Percentiles rank a stretch among this genome's conserved stretches.
These are phyloP conservation scores for Pythium dissimile DNA, from an alignment of 352 stramenopile genomes.

Conservation along the genomic window DNA sequence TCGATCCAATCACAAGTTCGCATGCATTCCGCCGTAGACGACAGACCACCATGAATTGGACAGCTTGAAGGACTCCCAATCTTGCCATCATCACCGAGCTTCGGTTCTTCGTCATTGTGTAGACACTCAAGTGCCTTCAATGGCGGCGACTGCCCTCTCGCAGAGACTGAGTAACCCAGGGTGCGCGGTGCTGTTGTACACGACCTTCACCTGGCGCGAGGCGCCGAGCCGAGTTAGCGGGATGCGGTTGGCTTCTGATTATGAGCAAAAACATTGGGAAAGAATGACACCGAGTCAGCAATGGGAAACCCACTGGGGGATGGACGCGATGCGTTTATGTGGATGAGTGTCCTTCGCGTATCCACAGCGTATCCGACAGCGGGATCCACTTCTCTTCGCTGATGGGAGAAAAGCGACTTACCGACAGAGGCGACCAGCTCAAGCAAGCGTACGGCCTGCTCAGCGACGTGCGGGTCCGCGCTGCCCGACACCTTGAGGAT, in stretches of 20 bases:
- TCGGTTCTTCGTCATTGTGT: no score
- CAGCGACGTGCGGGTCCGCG: conserved; percentile 20
- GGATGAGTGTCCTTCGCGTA: no score
- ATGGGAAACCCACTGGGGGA: no score
- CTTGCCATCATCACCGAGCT: no score
- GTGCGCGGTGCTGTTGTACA: conserved; percentile 54
- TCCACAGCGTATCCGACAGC: no score
- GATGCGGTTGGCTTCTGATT: conserved; percentile 44
- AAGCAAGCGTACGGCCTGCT: conserved; percentile 52
- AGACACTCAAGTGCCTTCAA: conserved; percentile 45
- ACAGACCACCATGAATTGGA: no score
- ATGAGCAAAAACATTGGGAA: no score
- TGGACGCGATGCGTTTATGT: no score
- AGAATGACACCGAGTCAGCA: no score
- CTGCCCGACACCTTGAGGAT: conserved; percentile 31
- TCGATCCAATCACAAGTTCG: not conserved
- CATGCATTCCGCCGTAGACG: no score
- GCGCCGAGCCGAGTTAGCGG: conserved; percentile 53
- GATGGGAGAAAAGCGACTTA: conserved; percentile 14
- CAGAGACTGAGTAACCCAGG: conserved; percentile 43
- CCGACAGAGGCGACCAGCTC: conserved; percentile 45
- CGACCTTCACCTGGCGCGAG: conserved; percentile 46
- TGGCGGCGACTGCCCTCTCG: conserved; percentile 46
- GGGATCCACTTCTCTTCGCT: no score
- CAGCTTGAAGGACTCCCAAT: no score